Conservation (phyloP, 768 basidiomycete species). For the Asterophora lycoperdoides region DNA sequence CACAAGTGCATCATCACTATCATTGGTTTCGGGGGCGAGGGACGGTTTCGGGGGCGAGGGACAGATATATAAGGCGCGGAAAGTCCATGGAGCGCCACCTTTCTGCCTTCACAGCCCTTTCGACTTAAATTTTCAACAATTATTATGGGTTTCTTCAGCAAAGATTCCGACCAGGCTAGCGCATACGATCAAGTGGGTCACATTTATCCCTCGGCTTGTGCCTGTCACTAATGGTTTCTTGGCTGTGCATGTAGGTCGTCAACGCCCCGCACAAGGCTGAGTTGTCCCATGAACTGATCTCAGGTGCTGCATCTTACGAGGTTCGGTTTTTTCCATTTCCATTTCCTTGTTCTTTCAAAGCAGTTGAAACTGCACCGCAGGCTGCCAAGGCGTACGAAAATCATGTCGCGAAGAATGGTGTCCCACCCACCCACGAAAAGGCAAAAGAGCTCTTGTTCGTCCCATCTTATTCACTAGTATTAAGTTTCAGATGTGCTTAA, state of each 20-base stretch:
- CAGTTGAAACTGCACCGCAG: no score
- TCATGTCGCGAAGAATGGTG: slow-evolving; percentile 46
- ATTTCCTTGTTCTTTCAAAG: no score
- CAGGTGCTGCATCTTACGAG: slow-evolving; percentile 64
- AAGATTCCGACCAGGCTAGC: slow-evolving; percentile 37
- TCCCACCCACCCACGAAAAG: slow-evolving; percentile 44
- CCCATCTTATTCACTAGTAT: neutral
- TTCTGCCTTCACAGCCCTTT: neutral
- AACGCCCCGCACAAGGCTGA: slow-evolving; percentile 52
- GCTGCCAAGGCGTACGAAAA: slow-evolving; percentile 62
- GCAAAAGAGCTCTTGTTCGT: slow-evolving; percentile 52
- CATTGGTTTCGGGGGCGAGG: no score
- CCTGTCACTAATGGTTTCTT: no score
- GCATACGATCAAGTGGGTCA: slow-evolving; percentile 38
- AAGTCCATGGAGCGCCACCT: neutral
- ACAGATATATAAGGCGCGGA: no score
- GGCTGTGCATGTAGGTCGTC: slow-evolving; percentile 29
- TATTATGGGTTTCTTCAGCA: slow-evolving; percentile 40
- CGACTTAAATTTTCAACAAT: neutral
- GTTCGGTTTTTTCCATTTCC: slow-evolving; percentile 24
- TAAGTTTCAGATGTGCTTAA: neutral
- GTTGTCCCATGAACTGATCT: slow-evolving; percentile 63
- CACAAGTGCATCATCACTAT: no score
- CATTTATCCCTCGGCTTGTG: no score
- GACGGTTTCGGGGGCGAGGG: no score